A percentile compares a stretch with the other conserved stretches of the same genome.
These are phyloP conservation scores for Backusella australiensis DNA, from an alignment of 192 early-diverging fungal species.

Conservation along the genomic window DNA sequence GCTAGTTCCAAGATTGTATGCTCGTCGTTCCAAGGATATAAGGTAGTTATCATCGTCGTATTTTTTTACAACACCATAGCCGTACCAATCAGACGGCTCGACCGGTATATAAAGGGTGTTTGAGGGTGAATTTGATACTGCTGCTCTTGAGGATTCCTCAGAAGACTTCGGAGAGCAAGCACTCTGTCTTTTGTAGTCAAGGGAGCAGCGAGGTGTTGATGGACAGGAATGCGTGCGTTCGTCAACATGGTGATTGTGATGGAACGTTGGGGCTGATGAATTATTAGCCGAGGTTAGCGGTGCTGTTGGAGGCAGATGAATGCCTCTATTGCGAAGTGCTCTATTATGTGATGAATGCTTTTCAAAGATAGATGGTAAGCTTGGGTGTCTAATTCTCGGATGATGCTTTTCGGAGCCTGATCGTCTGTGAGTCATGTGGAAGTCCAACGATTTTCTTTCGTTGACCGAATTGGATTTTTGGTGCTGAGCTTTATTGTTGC, in stretches of 20 bases:
- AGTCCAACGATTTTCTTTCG: background rate
- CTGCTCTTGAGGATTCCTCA: background rate
- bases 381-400: constrained; percentile 21
- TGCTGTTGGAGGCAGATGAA: background rate
- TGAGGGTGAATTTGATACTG: background rate
- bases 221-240: background rate
- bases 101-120: background rate
- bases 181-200: background rate
- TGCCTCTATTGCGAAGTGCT: background rate
- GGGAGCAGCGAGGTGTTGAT: background rate
- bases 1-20: background rate
- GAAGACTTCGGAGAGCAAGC: background rate
- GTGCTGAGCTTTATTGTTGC: background rate
- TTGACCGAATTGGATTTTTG: background rate
- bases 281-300: background rate
- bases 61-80: constrained; percentile 9
- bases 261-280: background rate
- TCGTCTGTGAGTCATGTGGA: background rate
- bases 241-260: background rate
- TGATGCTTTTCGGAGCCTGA: background rate
- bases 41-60: constrained; percentile 25
- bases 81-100: constrained; percentile 7
- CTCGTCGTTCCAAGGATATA: constrained; percentile 23
- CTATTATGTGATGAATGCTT: background rate
- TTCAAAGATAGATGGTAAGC: constrained; percentile 19